Evolutionary conservation across 1,284 basidiomycete genomes (phyloP).

Genomic region (Rhodotorula sp.): DNA sequence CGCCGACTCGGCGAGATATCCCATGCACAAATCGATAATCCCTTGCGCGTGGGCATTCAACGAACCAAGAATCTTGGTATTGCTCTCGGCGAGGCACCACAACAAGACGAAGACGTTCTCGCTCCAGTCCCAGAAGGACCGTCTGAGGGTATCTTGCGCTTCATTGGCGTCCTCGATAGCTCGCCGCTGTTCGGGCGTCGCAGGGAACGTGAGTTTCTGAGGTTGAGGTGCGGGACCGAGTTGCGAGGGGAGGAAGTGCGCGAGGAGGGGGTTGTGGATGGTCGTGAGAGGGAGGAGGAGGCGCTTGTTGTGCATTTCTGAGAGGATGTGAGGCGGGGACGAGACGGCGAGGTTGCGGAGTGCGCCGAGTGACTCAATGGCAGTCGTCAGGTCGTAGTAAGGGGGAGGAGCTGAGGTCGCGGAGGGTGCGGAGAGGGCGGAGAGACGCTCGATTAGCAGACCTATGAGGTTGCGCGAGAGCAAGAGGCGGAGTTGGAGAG

Average conservation of each 20-base stretch:
- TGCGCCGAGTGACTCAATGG: constrained; percentile 81
- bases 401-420: constrained; percentile 54
- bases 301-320: constrained; percentile 93
- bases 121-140: constrained; percentile 74
- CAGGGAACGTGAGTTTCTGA: constrained; percentile 41
- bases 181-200: constrained; percentile 54
- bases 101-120: constrained; percentile 86
- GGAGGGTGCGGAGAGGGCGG: constrained; percentile 79
- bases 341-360: constrained; percentile 80
- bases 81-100: constrained; percentile 84
- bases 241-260: constrained; percentile 29
- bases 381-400: constrained; percentile 63
- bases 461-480: constrained; percentile 89
- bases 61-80: constrained; percentile 36
- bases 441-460: constrained; percentile 73
- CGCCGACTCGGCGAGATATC: constrained; percentile 14
- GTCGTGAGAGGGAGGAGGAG: constrained; percentile 67
- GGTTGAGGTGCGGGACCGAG: constrained; percentile 13
- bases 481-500: constrained; percentile 69
- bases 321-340: constrained; percentile 29
- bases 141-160: constrained; percentile 56
- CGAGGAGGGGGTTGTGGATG: constrained; percentile 38
- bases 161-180: constrained; percentile 61
- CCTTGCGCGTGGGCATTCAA: constrained; percentile 28
- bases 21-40: constrained; percentile 30